phyloP scores from a whole-genome alignment of 805 yeast genomes.

The Zygosaccharomyces rouxii region DNA sequence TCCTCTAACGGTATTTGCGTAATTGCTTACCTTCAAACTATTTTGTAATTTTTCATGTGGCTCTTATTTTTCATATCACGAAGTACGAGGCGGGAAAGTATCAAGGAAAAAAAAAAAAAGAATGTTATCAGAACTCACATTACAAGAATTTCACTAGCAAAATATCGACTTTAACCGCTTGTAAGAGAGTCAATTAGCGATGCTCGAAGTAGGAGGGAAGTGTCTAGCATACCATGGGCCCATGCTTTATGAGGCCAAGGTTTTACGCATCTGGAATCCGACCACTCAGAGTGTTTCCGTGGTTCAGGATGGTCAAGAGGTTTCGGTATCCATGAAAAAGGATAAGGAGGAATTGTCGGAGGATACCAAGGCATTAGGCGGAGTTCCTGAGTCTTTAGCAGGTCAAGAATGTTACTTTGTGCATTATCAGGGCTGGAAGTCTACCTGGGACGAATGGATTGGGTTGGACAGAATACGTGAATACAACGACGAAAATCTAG shows the following conservation, averaged over 20 bases:
- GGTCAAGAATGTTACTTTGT: slow-evolving; percentile 52
- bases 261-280: slow-evolving; percentile 59
- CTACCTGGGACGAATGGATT: slow-evolving; percentile 98
- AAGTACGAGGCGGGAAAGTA: not conserved
- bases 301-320: slow-evolving; percentile 35
- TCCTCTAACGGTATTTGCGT: not conserved
- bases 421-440: slow-evolving; percentile 95
- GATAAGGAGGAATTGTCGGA: slow-evolving; percentile 27
- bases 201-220: slow-evolving; percentile 33
- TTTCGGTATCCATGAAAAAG: slow-evolving; percentile 14
- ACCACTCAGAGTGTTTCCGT: slow-evolving; percentile 38
- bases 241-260: slow-evolving; percentile 80
- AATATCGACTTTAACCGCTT: not conserved
- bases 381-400: slow-evolving; percentile 37
- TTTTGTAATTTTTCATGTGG: slow-evolving; percentile 6
- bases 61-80: not conserved
- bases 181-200: slow-evolving; percentile 2
- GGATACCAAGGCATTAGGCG: slow-evolving; percentile 7
- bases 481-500: slow-evolving; percentile 61
- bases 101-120: not conserved
- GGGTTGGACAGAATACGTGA: slow-evolving; percentile 61
- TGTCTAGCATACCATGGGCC: slow-evolving; percentile 90
- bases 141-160: not conserved
- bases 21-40: not conserved
- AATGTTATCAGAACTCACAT: not conserved